phyloP scores from a whole-genome alignment of 2,329 filamentous ascomycete genomes.

The Orbilia quercus region DNA sequence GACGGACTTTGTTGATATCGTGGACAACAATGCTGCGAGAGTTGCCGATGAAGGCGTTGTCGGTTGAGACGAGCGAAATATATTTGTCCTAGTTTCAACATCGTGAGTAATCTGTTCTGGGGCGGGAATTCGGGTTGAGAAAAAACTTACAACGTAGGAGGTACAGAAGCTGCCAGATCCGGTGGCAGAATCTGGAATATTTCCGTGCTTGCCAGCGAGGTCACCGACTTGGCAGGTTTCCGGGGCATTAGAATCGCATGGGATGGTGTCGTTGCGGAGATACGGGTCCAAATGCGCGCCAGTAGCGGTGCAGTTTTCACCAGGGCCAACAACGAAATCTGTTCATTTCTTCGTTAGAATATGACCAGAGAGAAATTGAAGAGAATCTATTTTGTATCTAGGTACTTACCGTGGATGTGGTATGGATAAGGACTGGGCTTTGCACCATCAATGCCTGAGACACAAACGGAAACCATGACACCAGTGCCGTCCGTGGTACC shows the following conservation, averaged over 20 bases:
- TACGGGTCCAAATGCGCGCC: conserved; percentile 78
- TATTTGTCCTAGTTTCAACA: conserved; percentile 66
- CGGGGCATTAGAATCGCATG: conserved; percentile 71
- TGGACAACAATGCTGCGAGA: conserved; percentile 72
- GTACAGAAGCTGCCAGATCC: conserved; percentile 29
- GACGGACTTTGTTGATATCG: conserved; percentile 69
- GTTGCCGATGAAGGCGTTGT: conserved; percentile 73
- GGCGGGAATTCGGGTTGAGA: not conserved
- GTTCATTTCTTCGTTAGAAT: conserved; percentile 12
- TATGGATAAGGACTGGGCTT: conserved; percentile 50
- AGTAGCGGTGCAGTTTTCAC: conserved; percentile 75
- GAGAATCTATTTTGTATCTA: not conserved
- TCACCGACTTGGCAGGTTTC: conserved; percentile 80
- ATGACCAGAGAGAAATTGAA: too few species aligned
- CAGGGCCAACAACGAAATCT: conserved; percentile 32
- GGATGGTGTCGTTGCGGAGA: conserved; percentile 71
- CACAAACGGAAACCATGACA: conserved; percentile 32
- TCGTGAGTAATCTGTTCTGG: not conserved
- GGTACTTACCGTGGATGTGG: conserved; percentile 49
- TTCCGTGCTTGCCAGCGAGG: conserved; percentile 78
- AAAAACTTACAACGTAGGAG: conserved; percentile 41
- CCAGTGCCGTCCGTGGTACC: conserved; percentile 40
- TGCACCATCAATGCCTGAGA: conserved; percentile 16
- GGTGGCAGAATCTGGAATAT: conserved; percentile 58
- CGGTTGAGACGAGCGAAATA: conserved; percentile 68